Conservation (phyloP, 148 eudicot species). For the Camellia sinensis region DNA sequence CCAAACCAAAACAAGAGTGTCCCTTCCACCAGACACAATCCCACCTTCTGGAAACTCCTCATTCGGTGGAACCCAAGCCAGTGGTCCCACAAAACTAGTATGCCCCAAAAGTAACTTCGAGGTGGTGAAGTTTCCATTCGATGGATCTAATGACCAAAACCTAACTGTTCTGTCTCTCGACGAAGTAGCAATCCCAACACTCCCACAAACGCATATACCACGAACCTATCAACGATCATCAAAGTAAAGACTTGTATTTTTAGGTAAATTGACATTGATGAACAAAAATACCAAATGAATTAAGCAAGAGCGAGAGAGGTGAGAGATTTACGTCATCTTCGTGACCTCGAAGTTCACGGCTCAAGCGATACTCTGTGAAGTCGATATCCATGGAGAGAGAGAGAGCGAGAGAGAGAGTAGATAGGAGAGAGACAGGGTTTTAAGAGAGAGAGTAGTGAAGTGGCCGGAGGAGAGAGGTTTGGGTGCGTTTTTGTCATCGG, state of each 20-base stretch:
- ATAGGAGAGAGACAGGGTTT: slow-evolving; percentile 5
- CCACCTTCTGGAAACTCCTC: slow-evolving; percentile 79
- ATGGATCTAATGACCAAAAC: slow-evolving; percentile 63
- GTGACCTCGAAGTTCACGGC: slow-evolving; percentile 69
- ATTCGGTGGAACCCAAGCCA: slow-evolving; percentile 83
- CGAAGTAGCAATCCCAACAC: slow-evolving; percentile 85
- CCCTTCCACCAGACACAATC: slow-evolving; percentile 94
- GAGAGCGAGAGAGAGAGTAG: neutral
- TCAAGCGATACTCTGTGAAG: slow-evolving; percentile 44
- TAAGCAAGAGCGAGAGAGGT: neutral
- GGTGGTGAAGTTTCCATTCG: slow-evolving; percentile 31
- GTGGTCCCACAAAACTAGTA: slow-evolving; percentile 90
- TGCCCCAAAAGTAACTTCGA: slow-evolving; percentile 79
- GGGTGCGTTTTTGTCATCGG: neutral
- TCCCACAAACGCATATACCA: slow-evolving; percentile 76
- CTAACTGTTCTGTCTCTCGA: slow-evolving; percentile 85
- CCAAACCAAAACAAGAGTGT: slow-evolving; percentile 73
- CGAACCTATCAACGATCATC: slow-evolving; percentile 49
- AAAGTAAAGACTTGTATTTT: neutral
- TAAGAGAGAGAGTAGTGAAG: neutral
- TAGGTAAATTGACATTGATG: neutral
- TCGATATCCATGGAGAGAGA: slow-evolving; percentile 59
- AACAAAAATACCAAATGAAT: neutral
- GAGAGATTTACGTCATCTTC: slow-evolving; percentile 65
- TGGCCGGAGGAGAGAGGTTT: neutral